Evolutionary conservation across 768 basidiomycete species (phyloP), one percentile per base, ranked within the genome.

Genomic region (Suillus decipiens): DNA sequence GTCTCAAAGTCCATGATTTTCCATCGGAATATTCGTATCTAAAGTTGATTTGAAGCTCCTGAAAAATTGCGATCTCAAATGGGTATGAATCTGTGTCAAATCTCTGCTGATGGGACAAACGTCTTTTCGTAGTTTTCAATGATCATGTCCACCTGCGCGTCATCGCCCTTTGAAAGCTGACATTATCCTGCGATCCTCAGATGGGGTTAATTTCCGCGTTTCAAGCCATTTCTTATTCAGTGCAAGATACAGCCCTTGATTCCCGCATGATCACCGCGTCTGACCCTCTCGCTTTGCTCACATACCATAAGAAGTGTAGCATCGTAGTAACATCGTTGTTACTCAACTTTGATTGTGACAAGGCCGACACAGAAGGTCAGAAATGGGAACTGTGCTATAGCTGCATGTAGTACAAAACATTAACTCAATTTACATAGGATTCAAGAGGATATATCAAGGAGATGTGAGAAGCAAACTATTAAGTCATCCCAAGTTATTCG

Each of bases 401-500:
- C 5, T 56, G 24, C 5, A 15, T 24, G 14, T 17, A 37, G 54
- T 24, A 37, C 55, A 55, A 55, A 55, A 37, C 22, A 17, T 24
- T 1, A 17, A 39, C 22, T 56, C 22, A 37, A 15, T 39, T 28
- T 28, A 19, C 10, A 39, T 37, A 11, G 15, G 17, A 34, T 34
- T 53, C 51, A 53, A n/a, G 51, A 51, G 5, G 24, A 31, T 9
- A 19, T 41, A 57, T 57, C 17, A 41, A 53, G 19, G 17, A 41
- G 36, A 57, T 31, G 22, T 48, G 17, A 42, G 24, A 15, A 39
- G 22, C 10, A 17, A 15, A 11, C 55, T 11, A 24, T 56, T 5
- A 11, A 19, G 17, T 67, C 39, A 74, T 36, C 74, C 85, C 5
- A 19, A 15, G 17, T 67, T 42, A 74, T 37, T 75, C 85, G 22